Evolutionary conservation across 805 yeast genomes (phyloP), one percentile per base, ranked within the genome.

Genomic region (Kuraishia ogatae): DNA sequence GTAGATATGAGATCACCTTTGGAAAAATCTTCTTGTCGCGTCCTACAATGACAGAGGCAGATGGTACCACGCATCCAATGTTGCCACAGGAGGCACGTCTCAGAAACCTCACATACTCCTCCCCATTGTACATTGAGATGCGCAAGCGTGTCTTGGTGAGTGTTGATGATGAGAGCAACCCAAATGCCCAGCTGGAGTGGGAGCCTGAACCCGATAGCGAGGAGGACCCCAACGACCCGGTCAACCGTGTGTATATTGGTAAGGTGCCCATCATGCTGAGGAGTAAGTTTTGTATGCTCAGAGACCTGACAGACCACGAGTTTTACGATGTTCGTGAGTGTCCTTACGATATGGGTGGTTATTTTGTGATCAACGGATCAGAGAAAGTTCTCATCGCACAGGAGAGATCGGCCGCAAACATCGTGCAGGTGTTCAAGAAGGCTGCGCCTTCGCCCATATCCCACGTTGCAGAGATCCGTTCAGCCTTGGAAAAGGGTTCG

Each of bases 261-360:
- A 91, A 90, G 70, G 96, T 94, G 58, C 99, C 99, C 53, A 91
- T 94, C 71, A 94, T 94, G 99, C 80, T 94, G 64, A 82, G 97
- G 65, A 93, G 98, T 55, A 93, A 90, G 76, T 94, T 90, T 68
- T 94, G 99, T 82, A 84, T 92, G 75, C 80, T 94, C 64, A 82
- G 90, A 66, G 96, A 89, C 58, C 80, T 94, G 62, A 84, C 89
- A 8, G 98, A 94, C 64, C 90, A 89, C 62, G 99, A 94, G 72
- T 82, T 92, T 65, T 94, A 92, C 73, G 96, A 91, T 64, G 81
- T 94, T 67, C 92, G 94, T 72, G 99, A 94, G 74, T 94, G 99
- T 75, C 99, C 99, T 35, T 94, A 89, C 72, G 99, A 94, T 79
- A 96, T 94, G 96, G 99, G 99, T 71, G 99, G 99, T 59, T 94